phyloP scores from a whole-genome alignment of 2,329 filamentous ascomycete genomes.

The Claviceps humidiphila region DNA sequence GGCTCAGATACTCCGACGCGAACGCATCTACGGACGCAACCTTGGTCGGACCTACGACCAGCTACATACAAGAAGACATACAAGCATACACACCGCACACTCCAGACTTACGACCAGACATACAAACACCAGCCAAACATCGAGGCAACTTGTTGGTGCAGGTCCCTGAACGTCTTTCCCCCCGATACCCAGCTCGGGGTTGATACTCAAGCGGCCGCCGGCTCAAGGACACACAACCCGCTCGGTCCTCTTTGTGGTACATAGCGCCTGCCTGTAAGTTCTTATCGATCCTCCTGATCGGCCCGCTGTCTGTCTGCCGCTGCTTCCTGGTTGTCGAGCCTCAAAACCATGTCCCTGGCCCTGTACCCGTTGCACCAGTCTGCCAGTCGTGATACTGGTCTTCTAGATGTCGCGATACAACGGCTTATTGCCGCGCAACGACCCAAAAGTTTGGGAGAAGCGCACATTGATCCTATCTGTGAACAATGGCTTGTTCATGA shows the following conservation, averaged over 20 bases:
- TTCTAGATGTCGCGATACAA: neutral
- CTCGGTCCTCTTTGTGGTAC: slow-evolving; percentile 5
- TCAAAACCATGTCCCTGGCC: neutral
- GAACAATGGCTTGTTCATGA: neutral
- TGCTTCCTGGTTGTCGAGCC: slow-evolving; percentile 1
- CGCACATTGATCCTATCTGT: neutral
- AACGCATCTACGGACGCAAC: neutral
- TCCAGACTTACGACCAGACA: neutral
- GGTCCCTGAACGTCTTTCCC: neutral
- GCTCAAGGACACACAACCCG: slow-evolving; percentile 1
- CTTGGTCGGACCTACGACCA: neutral
- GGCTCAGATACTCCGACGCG: neutral
- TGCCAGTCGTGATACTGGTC: neutral
- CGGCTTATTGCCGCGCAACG: neutral
- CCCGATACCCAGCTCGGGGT: neutral
- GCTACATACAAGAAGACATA: neutral
- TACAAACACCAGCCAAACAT: too few species aligned
- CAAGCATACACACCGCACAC: neutral
- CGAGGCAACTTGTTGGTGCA: too few species aligned
- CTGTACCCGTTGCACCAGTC: neutral
- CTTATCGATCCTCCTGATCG: slow-evolving; percentile 1
- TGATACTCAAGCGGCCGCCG: neutral
- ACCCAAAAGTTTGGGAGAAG: neutral
- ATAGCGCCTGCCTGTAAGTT: slow-evolving; percentile 3
- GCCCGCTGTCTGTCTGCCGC: slow-evolving; percentile 1